Evolutionary conservation across 2,329 filamentous ascomycete species (phyloP).

Genomic region (Colletotrichum sp.): DNA sequence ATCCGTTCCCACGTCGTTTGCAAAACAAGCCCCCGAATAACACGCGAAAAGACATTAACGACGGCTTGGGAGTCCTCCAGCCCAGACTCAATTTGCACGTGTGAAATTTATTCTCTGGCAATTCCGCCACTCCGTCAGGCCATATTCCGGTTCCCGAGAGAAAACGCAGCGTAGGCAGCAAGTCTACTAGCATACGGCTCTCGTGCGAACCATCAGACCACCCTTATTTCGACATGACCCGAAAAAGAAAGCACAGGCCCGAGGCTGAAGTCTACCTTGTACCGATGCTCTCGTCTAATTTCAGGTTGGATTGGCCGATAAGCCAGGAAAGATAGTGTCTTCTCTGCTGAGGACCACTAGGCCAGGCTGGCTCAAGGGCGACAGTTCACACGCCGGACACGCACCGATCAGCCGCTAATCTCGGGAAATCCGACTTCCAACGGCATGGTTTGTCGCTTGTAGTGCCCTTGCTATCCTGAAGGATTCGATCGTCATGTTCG

Average conservation of each 20-base stretch:
- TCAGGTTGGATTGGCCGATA: neutral
- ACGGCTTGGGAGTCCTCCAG: neutral
- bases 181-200: neutral
- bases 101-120: neutral
- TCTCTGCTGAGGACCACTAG: neutral
- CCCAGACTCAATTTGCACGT: neutral
- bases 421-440: slow-evolving; percentile 10
- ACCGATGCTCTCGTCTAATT: neutral
- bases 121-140: neutral
- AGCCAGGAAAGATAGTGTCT: neutral
- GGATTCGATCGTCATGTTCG: neutral
- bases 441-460: neutral
- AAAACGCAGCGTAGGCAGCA: neutral
- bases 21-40: neutral
- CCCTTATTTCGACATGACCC: neutral
- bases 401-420: neutral
- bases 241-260: neutral
- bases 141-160: neutral
- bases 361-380: neutral
- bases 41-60: neutral
- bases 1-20: neutral
- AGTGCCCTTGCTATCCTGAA: neutral
- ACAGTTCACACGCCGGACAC: slow-evolving; percentile 6
- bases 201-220: neutral
- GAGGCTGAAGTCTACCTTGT: slow-evolving; percentile 7